Conservation (phyloP, 2,329 filamentous ascomycete genomes). For the Aspergillus sp. region DNA sequence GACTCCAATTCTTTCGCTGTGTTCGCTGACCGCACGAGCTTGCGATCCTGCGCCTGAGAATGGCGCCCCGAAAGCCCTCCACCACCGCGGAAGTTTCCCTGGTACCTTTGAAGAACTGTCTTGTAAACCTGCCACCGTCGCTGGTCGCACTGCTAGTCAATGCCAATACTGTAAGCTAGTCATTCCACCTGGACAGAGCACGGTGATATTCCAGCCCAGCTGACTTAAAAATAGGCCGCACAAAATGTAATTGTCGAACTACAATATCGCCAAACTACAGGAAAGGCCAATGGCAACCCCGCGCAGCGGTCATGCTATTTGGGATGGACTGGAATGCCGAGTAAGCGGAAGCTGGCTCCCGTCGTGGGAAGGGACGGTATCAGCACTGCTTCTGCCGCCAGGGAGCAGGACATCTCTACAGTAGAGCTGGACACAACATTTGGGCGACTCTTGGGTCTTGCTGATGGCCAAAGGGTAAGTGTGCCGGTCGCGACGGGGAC, state of each 20-base stretch:
- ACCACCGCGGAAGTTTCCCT: constrained; percentile 81
- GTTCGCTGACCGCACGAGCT: constrained; percentile 12
- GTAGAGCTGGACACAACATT: constrained; percentile 89
- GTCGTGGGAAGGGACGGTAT: constrained; percentile 75
- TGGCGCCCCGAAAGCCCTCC: constrained; percentile 55
- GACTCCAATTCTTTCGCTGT: constrained; percentile 14
- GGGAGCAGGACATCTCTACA: constrained; percentile 74
- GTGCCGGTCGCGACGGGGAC: background rate
- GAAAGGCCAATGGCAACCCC: constrained; percentile 53
- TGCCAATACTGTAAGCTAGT: constrained; percentile 74
- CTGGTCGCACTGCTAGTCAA: constrained; percentile 84
- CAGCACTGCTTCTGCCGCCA: constrained; percentile 55
- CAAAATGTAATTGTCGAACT: constrained; percentile 98
- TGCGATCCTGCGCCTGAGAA: constrained; percentile 29
- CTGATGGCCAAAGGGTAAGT: constrained; percentile 77
- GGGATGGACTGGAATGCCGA: constrained; percentile 98
- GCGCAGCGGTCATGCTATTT: constrained; percentile 74
- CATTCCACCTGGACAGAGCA: constrained; percentile 11
- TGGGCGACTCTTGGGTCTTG: constrained; percentile 72
- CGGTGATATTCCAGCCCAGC: constrained; percentile 17
- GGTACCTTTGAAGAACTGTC: constrained; percentile 86
- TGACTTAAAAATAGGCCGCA: constrained; percentile 61
- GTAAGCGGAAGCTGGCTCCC: constrained; percentile 76
- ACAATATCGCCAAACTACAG: constrained; percentile 66
- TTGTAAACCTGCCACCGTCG: constrained; percentile 86